Conservation (phyloP, 352 stramenopile species). For the Pythium dissimile region DNA sequence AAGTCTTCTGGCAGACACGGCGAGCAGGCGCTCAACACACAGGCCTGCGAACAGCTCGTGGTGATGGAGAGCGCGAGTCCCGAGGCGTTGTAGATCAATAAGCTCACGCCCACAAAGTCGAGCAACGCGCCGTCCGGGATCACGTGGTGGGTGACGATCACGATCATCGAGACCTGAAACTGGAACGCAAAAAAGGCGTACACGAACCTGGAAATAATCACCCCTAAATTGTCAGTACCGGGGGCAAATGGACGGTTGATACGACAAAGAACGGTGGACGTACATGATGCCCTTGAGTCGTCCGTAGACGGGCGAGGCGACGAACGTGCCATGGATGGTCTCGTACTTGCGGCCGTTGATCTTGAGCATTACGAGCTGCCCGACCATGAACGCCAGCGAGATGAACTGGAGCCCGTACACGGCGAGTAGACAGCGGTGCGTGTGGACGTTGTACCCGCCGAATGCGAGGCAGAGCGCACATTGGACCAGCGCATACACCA, state of each 20-base stretch:
- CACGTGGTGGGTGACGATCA: constrained; percentile 9
- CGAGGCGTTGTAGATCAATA: constrained; percentile 4
- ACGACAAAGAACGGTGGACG: too few relatives aligned
- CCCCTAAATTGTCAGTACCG: not conserved
- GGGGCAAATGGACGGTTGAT: too few relatives aligned
- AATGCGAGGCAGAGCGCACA: constrained; percentile 27
- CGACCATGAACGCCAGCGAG: constrained; percentile 52
- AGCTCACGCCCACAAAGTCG: not conserved
- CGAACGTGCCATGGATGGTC: constrained; percentile 57
- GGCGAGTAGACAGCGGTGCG: constrained; percentile 33
- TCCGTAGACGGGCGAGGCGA: constrained; percentile 59
- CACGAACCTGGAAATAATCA: too few relatives aligned
- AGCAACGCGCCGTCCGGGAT: not conserved
- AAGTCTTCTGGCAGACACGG: not conserved
- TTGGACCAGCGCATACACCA: constrained; percentile 30
- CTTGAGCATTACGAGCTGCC: constrained; percentile 43
- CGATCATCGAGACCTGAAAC: constrained; percentile 27
- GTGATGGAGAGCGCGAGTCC: constrained; percentile 9
- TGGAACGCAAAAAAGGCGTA: constrained; percentile 56
- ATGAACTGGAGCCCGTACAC: constrained; percentile 54
- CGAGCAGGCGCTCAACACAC: constrained; percentile 1
- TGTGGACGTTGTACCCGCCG: constrained; percentile 49
- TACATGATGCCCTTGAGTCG: constrained; percentile 70
- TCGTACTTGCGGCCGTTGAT: constrained; percentile 56
- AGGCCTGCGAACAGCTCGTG: constrained; percentile 9